These are phyloP conservation scores for Fusarium globosum DNA, from an alignment of 2,329 filamentous ascomycete genomes.

Conservation along the genomic window DNA sequence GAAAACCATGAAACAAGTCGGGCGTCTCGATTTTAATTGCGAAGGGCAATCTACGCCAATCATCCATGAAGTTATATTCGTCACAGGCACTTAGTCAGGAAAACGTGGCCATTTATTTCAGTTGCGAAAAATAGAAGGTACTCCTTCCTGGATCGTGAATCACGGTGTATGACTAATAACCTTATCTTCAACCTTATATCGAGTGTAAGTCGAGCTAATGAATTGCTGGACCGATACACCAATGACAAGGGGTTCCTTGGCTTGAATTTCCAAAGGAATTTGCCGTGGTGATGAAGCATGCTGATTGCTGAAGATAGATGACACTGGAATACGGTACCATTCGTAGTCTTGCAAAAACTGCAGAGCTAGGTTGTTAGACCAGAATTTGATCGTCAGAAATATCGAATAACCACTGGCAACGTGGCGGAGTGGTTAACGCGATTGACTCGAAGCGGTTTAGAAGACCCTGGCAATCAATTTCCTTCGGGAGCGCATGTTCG, in stretches of 20 bases:
- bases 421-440: constrained; percentile 13
- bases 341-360: accelerated
- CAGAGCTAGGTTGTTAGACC: accelerated
- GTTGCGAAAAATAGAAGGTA: neutral
- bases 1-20: constrained; percentile 1
- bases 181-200: constrained; percentile 3
- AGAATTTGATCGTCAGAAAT: no score
- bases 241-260: neutral
- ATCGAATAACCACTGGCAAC: neutral
- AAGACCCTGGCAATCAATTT: neutral
- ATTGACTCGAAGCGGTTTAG: neutral
- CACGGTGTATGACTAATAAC: neutral
- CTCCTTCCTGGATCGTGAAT: neutral
- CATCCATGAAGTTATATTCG: accelerated
- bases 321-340: neutral
- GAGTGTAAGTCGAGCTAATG: neutral
- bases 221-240: neutral
- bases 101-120: neutral
- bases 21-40: constrained; percentile 6
- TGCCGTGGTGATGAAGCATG: neutral
- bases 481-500: constrained; percentile 8
- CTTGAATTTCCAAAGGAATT: accelerated
- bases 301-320: neutral
- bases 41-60: neutral
- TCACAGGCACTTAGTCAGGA: neutral